A percentile compares a stretch with the other conserved stretches of the same genome.
Conservation (phyloP, 306 rosid genomes). For the Luffa aegyptiaca region DNA sequence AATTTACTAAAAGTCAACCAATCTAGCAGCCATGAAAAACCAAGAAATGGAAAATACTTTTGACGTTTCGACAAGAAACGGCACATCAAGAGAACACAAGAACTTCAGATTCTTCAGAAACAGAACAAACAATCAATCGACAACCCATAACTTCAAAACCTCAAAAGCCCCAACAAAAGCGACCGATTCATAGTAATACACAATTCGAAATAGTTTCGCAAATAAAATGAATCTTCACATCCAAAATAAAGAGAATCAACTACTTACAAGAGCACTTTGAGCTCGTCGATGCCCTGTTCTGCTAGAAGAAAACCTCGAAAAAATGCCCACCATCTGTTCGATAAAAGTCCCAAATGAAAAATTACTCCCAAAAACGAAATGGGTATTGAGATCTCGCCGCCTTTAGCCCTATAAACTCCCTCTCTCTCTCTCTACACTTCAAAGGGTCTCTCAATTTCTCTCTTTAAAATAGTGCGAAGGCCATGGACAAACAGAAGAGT, state of each 20-base stretch:
- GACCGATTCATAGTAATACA: background rate
- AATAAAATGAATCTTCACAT: background rate
- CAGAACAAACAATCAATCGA: background rate
- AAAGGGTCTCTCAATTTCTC: background rate
- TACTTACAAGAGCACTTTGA: slow-evolving; percentile 81
- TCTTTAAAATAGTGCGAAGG: background rate
- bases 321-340: slow-evolving; percentile 70
- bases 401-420: background rate
- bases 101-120: background rate
- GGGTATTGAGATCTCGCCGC: background rate
- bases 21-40: background rate
- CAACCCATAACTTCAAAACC: background rate
- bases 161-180: background rate
- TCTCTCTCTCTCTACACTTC: background rate
- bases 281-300: slow-evolving; percentile 75
- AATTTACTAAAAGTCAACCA: slow-evolving; percentile 1
- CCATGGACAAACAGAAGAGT: background rate
- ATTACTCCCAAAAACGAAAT: background rate
- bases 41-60: background rate
- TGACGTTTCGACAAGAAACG: background rate
- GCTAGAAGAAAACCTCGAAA: slow-evolving; percentile 77
- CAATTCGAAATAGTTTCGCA: background rate
- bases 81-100: background rate
- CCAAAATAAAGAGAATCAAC: background rate
- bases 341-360: slow-evolving; percentile 17